Percentiles rank a stretch among this genome's conserved stretches.
Conservation (phyloP, 1,284 basidiomycete genomes). For the Sutorius eximius region DNA sequence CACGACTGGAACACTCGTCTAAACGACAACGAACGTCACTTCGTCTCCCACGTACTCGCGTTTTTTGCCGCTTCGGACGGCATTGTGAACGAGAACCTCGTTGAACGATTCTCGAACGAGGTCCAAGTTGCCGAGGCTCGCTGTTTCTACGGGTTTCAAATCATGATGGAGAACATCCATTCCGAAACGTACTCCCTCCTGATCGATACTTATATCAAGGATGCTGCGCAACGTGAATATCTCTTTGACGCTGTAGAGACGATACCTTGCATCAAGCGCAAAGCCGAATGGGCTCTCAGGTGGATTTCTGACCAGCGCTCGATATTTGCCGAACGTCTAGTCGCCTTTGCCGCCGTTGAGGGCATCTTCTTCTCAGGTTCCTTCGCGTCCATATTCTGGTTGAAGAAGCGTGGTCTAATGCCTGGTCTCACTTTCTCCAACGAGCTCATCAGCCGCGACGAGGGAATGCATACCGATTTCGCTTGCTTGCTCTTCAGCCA, state of each 20-base stretch:
- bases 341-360: constrained; percentile 98
- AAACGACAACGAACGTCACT: constrained; percentile 93
- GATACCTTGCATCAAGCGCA: constrained; percentile 89
- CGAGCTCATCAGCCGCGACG: constrained; percentile 95
- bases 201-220: constrained; percentile 98
- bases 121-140: constrained; percentile 95
- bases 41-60: constrained; percentile 94
- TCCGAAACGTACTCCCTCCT: constrained; percentile 98
- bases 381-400: constrained; percentile 96
- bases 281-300: constrained; percentile 90
- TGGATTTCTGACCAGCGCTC: constrained; percentile 90
- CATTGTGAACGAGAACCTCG: constrained; percentile 96
- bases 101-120: constrained; percentile 94
- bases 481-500: constrained; percentile 94
- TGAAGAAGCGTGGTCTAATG: constrained; percentile 99
- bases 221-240: constrained; percentile 78
- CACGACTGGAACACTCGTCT: constrained; percentile 93
- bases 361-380: constrained; percentile 98
- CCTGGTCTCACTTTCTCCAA: constrained; percentile 97
- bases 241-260: constrained; percentile 96
- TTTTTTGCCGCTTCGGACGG: constrained; percentile 98
- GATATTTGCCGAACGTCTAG: constrained; percentile 87
- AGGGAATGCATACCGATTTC: constrained; percentile 98
- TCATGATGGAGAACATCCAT: constrained; percentile 99
- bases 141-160: constrained; percentile 99